Percentiles rank a stretch among this genome's conserved stretches.
phyloP scores from a whole-genome alignment of 1,139 yeast species.

The Taiozyma sp. region DNA sequence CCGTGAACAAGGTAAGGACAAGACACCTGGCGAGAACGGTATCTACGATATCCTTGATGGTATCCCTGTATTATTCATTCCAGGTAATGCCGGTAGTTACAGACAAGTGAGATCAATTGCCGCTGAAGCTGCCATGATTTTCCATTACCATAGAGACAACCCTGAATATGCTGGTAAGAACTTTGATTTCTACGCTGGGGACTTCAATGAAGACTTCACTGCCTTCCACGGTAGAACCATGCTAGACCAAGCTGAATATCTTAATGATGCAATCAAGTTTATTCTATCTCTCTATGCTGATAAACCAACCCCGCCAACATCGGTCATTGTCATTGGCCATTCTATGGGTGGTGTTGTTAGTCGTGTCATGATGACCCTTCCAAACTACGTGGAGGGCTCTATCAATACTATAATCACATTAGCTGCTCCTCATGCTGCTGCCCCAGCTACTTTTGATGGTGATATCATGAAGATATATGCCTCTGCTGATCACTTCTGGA shows the following conservation, averaged over 20 bases:
- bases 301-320: constrained; percentile 41
- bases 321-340: constrained; percentile 84
- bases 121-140: constrained; percentile 58
- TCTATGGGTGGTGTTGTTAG: constrained; percentile 98
- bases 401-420: constrained; percentile 83
- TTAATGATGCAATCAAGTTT: constrained; percentile 80
- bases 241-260: constrained; percentile 89
- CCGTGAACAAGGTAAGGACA: constrained; percentile 72
- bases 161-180: constrained; percentile 29
- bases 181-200: constrained; percentile 83
- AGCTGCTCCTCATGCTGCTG: constrained; percentile 89
- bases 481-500: constrained; percentile 79
- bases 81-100: constrained; percentile 97
- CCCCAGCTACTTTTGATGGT: constrained; percentile 95
- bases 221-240: constrained; percentile 95
- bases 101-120: constrained; percentile 92
- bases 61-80: constrained; percentile 85
- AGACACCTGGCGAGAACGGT: constrained; percentile 39
- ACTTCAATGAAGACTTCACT: constrained; percentile 92
- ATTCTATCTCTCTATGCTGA: constrained; percentile 62
- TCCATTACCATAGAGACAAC: constrained; percentile 37
- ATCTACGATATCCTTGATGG: constrained; percentile 51
- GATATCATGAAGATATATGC: constrained; percentile 75
- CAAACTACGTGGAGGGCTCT: constrained; percentile 67
- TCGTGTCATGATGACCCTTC: constrained; percentile 71